Base-by-base conservation (phyloP, 129 eudicot genomes). In the Saposhnikovia divaricata region DNA sequence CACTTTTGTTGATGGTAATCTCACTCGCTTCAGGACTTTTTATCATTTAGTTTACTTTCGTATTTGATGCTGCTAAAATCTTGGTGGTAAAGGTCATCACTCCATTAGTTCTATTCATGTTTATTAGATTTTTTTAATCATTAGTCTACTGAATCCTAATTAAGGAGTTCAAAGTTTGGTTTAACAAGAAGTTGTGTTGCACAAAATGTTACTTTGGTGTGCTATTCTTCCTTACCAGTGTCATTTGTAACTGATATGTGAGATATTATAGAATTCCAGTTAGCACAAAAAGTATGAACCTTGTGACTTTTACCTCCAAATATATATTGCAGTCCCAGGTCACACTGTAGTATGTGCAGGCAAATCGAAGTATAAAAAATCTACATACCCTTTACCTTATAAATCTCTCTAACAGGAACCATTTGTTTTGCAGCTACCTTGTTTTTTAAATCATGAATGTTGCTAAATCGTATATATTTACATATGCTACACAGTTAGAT, bases 341-440 rank as follows among this genome's bases (percentile, higher is more conserved):
- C 34, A 31, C 34, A 31, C 34, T 31, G 34, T 31, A 31, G 34
- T 31, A 31, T 31, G 34, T 31, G 34, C 34, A 31, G 34, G 34
- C 34, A 1, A 31, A 31, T 31, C 34, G 34, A 31, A 31, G 34
- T 31, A 23, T 19, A 23, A 57, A 57, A 57, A 23, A 57, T 2
- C 2, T 8, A 34, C 27, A 59, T 9, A 9, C 25, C 31, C 31
- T 59, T 59, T 59, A 59, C 68, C 68, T 4, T 38, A 71, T 18
- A 39, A 4, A 39, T 23, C 78, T 45, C 59, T 2, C 19, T 6
- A 28, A 45, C 72, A 74, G 72, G 63, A 47, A 40, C 72, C 39
- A 15, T 85, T 40, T 78, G 38, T 31, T 87, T 70, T 82, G 63
- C 96, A 94, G 98, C 90, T 94, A 77, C 98, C 98, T 71, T 89